Evolutionary conservation across 192 early-diverging fungal species (phyloP).

Genomic region (Coemansia sp.): DNA sequence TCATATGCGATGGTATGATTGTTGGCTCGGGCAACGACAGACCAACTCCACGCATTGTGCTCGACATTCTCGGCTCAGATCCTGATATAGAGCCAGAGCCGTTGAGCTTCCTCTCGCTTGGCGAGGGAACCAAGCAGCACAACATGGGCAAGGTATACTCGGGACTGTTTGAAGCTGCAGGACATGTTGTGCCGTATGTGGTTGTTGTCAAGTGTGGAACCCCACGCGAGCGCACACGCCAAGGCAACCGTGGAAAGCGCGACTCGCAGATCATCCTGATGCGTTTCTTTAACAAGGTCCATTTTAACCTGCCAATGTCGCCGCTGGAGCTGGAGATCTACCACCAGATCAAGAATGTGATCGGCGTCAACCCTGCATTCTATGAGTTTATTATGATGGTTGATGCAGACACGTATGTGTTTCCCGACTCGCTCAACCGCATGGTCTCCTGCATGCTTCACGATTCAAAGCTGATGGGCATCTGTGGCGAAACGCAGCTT

Average conservation of each 20-base stretch:
- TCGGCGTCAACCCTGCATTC: conserved; percentile 97
- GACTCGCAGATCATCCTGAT: conserved; percentile 99
- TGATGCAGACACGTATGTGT: conserved; percentile 96
- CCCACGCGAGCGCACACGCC: conserved; percentile 75
- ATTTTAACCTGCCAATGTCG: conserved; percentile 90
- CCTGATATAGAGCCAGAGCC: conserved; percentile 81
- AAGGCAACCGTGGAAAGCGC: conserved; percentile 98
- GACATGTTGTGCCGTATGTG: conserved; percentile 90
- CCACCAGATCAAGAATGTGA: conserved; percentile 99
- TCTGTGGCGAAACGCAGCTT: conserved; percentile 96
- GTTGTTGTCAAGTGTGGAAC: conserved; percentile 94
- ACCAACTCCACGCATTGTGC: conserved; percentile 92
- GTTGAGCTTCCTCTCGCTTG: conserved; percentile 81
- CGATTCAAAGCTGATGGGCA: conserved; percentile 91
- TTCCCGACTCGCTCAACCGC: conserved; percentile 91
- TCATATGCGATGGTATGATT: conserved; percentile 96
- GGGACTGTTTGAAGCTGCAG: conserved; percentile 89
- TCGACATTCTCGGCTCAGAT: conserved; percentile 96
- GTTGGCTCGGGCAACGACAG: conserved; percentile 94
- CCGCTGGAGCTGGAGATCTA: conserved; percentile 97
- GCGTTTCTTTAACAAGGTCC: conserved; percentile 95
- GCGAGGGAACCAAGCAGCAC: conserved; percentile 84
- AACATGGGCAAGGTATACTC: conserved; percentile 98
- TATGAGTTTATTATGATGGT: conserved; percentile 99
- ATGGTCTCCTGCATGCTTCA: conserved; percentile 94